Percentiles rank a stretch among this genome's conserved stretches.
These are phyloP conservation scores for Rhododendron molle DNA, from an alignment of 148 eudicot species.

Conservation along the genomic window DNA sequence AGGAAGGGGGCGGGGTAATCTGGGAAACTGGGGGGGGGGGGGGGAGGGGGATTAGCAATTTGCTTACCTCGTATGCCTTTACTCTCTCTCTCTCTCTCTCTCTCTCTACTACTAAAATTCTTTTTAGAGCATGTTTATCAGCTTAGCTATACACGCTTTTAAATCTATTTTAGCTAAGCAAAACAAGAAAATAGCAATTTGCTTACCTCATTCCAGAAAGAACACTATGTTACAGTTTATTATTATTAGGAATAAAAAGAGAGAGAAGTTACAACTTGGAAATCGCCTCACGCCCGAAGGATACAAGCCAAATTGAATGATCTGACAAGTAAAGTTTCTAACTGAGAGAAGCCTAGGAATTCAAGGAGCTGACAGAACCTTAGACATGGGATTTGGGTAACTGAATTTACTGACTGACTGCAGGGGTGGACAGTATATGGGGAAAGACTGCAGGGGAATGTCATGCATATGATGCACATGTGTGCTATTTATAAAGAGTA, in stretches of 20 bases:
- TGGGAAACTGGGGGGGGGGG: too few relatives aligned
- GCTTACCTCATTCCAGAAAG: background rate
- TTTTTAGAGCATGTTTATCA: too few relatives aligned
- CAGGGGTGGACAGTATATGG: background rate
- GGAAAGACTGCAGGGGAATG: background rate
- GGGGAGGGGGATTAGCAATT: too few relatives aligned
- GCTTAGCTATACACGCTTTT: too few relatives aligned
- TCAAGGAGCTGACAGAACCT: constrained; percentile 9
- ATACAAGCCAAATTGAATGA: background rate
- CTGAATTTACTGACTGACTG: background rate
- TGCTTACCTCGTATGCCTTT: too few relatives aligned
- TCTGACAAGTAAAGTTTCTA: background rate
- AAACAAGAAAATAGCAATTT: too few relatives aligned
- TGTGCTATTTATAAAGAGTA: background rate
- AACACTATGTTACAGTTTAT: background rate
- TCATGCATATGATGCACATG: background rate
- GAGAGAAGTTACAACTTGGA: background rate
- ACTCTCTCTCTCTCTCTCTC: too few relatives aligned
- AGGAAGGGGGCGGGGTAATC: too few relatives aligned
- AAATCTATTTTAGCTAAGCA: too few relatives aligned
- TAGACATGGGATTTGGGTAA: constrained; percentile 8
- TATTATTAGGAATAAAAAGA: background rate
- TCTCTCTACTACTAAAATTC: too few relatives aligned
- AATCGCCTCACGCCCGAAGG: background rate
- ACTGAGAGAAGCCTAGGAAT: background rate